A percentile compares a stretch with the other conserved stretches of the same genome.
Evolutionary conservation across 2,329 filamentous ascomycete genomes (phyloP).

Genomic region (Fusarium pseudocircinatum): DNA sequence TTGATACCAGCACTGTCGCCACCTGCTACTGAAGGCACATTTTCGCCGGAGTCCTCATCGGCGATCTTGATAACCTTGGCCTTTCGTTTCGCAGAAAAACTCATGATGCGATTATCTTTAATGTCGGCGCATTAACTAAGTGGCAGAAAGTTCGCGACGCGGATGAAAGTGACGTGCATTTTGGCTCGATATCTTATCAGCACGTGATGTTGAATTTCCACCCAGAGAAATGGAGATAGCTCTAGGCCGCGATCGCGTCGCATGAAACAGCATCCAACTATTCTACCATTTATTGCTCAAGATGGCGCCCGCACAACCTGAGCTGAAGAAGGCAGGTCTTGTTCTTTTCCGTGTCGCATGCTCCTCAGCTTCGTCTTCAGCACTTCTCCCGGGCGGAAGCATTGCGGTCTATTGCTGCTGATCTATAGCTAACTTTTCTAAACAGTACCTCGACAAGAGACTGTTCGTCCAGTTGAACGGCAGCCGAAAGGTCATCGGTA

Average conservation of each 20-base stretch:
- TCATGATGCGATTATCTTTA: slow-evolving; percentile 53
- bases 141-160: slow-evolving; percentile 14
- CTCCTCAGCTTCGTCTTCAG: too few relatives aligned
- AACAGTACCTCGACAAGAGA: slow-evolving; percentile 97
- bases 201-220: slow-evolving; percentile 55
- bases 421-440: slow-evolving; percentile 40
- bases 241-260: slow-evolving; percentile 44
- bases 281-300: slow-evolving; percentile 54
- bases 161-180: slow-evolving; percentile 36
- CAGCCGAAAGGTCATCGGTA: slow-evolving; percentile 94
- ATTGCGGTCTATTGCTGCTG: neutral
- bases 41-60: slow-evolving; percentile 62
- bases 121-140: slow-evolving; percentile 2
- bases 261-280: slow-evolving; percentile 40
- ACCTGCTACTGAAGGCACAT: slow-evolving; percentile 30
- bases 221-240: slow-evolving; percentile 33
- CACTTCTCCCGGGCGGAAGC: neutral
- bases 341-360: neutral
- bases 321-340: slow-evolving; percentile 88
- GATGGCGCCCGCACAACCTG: slow-evolving; percentile 99
- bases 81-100: slow-evolving; percentile 70
- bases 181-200: slow-evolving; percentile 55
- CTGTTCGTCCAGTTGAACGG: slow-evolving; percentile 98
- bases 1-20: slow-evolving; percentile 45
- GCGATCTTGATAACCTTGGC: slow-evolving; percentile 79